Base-by-base conservation (phyloP, 2,329 filamentous ascomycete species). In the Aspergillus fumigatiaffinis region DNA sequence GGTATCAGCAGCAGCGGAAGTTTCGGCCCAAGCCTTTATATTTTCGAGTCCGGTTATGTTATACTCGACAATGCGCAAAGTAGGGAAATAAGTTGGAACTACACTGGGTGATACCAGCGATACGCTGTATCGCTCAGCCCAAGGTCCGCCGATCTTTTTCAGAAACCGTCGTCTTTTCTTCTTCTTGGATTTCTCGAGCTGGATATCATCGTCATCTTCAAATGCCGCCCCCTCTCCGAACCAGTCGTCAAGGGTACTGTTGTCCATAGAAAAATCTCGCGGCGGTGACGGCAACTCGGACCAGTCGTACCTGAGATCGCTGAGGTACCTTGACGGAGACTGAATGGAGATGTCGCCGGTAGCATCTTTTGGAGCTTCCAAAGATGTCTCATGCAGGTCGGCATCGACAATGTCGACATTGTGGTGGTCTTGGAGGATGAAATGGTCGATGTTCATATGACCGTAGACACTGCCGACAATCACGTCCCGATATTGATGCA, bases 381-480 rank as follows among this genome's bases (percentile, higher is more conserved):
- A 71, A 53, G 35, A 66, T 58, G 21, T 67, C 56, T 54, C 53
- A 38, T 63, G 35, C 9, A 49, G 49, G 8, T 72, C 65, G 2
- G 72, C 66, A 47, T 74, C 75, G 26, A 78, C 76, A 50, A 91
- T 81, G 59, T 89, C 82, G 54, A 97, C 81, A 0, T 96, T 84
- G 44, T 89, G 81, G 56, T 87, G 90, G 71, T 97, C 93, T 66
- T 96, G 91, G 17, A 99, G 78, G 69, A 97, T 84, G 74, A 99
- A 99, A 73, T 99, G 94, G 67, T 99, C 94, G 63, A 97, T 90
- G 69, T 99, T 99, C 94, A 99, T 97, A 72, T 99, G 94, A 1
- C 93, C 94, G 69, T 89, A 99, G 5, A 96, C 70, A 26, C 86
- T 86, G 12, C 84, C 86, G 21, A 92, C 82, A 21, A 99, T 82